These are phyloP conservation scores for Aspergillus leporis DNA, from an alignment of 495 filamentous ascomycete genomes.

Conservation along the genomic window DNA sequence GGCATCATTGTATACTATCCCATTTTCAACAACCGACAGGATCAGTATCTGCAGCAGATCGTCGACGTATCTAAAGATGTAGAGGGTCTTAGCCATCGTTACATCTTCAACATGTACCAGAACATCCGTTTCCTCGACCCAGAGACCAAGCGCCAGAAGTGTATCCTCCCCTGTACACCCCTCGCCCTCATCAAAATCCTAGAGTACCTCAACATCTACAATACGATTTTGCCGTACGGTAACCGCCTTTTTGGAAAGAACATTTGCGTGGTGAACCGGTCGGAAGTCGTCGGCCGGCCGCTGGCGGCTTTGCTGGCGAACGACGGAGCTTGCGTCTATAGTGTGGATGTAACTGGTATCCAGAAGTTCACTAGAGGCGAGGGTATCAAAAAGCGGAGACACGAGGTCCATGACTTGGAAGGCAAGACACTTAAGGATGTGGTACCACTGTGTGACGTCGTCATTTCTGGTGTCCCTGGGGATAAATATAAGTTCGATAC, in stretches of 20 bases:
- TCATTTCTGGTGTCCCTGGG: constrained; percentile 90
- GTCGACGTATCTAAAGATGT: constrained; percentile 89
- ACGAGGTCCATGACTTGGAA: constrained; percentile 79
- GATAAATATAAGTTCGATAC: constrained; percentile 86
- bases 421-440: constrained; percentile 76
- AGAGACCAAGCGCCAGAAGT: constrained; percentile 74
- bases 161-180: constrained; percentile 91
- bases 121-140: constrained; percentile 92
- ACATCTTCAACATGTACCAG: constrained; percentile 99
- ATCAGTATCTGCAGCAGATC: constrained; percentile 94
- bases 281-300: constrained; percentile 91
- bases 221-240: constrained; percentile 90
- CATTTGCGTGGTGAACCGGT: constrained; percentile 92
- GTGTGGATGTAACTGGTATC: constrained; percentile 88
- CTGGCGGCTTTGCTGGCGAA: constrained; percentile 95
- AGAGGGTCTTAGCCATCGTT: constrained; percentile 88
- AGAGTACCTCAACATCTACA: constrained; percentile 93
- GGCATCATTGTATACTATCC: constrained; percentile 99
- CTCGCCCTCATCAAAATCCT: constrained; percentile 95
- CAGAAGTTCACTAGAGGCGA: constrained; percentile 87
- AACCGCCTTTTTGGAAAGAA: constrained; percentile 89
- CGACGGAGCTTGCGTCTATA: constrained; percentile 93
- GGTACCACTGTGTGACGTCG: constrained; percentile 84
- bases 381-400: constrained; percentile 76
- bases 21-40: constrained; percentile 85